phyloP scores from a whole-genome alignment of 306 rosid genomes.

The Luffa acutangula region DNA sequence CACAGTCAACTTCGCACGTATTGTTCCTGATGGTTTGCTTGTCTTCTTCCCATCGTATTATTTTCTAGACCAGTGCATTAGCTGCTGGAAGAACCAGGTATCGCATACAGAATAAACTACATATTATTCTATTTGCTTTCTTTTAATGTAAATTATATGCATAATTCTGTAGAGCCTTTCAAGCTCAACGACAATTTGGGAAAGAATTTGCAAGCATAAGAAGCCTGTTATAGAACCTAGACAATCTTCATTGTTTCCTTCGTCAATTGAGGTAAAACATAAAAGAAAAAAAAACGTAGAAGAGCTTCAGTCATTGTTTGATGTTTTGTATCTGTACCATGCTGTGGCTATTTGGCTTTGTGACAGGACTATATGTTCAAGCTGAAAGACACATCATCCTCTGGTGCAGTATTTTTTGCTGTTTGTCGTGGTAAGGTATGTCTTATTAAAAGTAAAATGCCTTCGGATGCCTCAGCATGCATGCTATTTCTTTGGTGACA shows the following conservation, averaged over 20 bases:
- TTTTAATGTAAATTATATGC: slow-evolving; percentile 9
- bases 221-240: slow-evolving; percentile 92
- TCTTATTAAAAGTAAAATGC: not conserved
- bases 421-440: slow-evolving; percentile 97
- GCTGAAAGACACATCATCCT: slow-evolving; percentile 65
- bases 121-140: slow-evolving; percentile 13
- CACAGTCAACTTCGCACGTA: slow-evolving; percentile 88
- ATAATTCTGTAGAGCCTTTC: slow-evolving; percentile 44
- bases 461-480: not conserved
- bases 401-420: slow-evolving; percentile 91
- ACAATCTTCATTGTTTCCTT: slow-evolving; percentile 71
- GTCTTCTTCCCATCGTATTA: slow-evolving; percentile 95
- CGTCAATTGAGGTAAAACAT: slow-evolving; percentile 62
- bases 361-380: slow-evolving; percentile 77
- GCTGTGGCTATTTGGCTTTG: slow-evolving; percentile 7
- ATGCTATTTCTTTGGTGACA: not conserved
- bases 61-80: slow-evolving; percentile 77
- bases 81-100: slow-evolving; percentile 77
- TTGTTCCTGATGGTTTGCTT: slow-evolving; percentile 91
- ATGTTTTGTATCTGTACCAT: not conserved
- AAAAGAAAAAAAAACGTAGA: not conserved
- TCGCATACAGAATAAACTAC: slow-evolving; percentile 9
- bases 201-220: slow-evolving; percentile 80
- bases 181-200: slow-evolving; percentile 80
- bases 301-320: not conserved